These are phyloP conservation scores for Tetraselmis chui DNA, from an alignment of 139 green algal species.

Conservation along the genomic window DNA sequence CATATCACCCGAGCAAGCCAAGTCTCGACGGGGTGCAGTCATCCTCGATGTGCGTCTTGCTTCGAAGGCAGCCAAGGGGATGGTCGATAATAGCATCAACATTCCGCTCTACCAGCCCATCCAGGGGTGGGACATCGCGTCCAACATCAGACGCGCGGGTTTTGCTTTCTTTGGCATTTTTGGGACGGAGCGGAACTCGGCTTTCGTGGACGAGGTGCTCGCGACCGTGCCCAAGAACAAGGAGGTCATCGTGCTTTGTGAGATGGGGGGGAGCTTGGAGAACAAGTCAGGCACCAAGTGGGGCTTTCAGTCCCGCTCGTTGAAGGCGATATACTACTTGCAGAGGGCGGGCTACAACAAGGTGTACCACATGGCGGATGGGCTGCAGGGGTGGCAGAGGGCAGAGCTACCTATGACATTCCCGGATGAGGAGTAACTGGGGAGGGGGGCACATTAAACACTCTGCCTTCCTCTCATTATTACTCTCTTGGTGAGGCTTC, in stretches of 20 bases:
- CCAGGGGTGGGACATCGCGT: conserved; percentile 17
- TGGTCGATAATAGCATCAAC: conserved; percentile 22
- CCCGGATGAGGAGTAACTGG: conserved; percentile 4
- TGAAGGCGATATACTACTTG: conserved; percentile 27
- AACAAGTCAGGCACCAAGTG: conserved; percentile 28
- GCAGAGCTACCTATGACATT: conserved; percentile 6
- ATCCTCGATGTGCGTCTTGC: conserved; percentile 39
- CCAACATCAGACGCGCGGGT: conserved; percentile 21
- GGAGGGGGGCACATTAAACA: too few species aligned
- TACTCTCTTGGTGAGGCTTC: too few species aligned
- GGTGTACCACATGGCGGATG: conserved; percentile 17
- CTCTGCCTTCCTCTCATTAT: too few species aligned
- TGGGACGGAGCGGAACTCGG: conserved; percentile 27
- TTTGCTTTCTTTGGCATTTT: conserved; percentile 37
- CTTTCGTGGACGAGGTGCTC: conserved; percentile 18
- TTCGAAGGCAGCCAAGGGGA: conserved; percentile 17
- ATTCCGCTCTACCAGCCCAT: conserved; percentile 34
- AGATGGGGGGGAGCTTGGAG: conserved; percentile 17
- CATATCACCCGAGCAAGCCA: not conserved
- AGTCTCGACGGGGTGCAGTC: conserved; percentile 1
- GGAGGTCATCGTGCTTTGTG: conserved; percentile 18
- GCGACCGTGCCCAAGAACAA: conserved; percentile 16
- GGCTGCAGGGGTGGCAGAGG: conserved; percentile 10
- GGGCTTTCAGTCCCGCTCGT: conserved; percentile 24
- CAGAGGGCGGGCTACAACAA: conserved; percentile 19